A percentile compares a stretch with the other conserved stretches of the same genome.
These are phyloP conservation scores for Lachancea waltii DNA, from an alignment of 805 yeast species.

Conservation along the genomic window DNA sequence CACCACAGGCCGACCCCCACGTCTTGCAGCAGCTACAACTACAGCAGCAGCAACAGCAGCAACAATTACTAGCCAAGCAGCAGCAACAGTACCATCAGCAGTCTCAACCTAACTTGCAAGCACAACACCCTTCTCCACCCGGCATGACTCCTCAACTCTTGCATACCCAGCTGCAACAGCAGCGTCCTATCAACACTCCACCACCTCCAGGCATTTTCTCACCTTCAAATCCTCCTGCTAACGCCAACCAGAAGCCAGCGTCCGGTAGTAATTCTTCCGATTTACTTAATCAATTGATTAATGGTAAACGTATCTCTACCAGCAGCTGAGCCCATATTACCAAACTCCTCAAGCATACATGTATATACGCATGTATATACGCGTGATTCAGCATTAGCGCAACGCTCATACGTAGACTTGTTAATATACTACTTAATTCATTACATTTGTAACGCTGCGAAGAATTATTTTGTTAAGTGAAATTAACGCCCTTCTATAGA, in stretches of 20 bases:
- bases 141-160: conserved; percentile 24
- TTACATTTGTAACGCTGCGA: background rate
- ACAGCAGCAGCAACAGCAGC: conserved; percentile 28
- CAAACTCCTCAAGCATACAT: background rate
- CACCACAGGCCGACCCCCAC: conserved; percentile 17
- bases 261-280: conserved; percentile 54
- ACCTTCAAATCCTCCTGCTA: conserved; percentile 10
- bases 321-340: conserved; percentile 9
- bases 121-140: conserved; percentile 16
- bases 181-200: conserved; percentile 45
- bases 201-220: conserved; percentile 69
- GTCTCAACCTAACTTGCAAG: conserved; percentile 3
- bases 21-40: conserved; percentile 18
- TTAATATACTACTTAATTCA: background rate
- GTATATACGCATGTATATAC: conserved; percentile 2
- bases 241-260: conserved; percentile 3
- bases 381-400: background rate
- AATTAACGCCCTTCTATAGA: too few species aligned
- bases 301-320: conserved; percentile 53
- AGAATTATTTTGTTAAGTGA: background rate
- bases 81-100: conserved; percentile 8
- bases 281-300: conserved; percentile 75
- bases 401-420: conserved; percentile 4
- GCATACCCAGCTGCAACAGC: conserved; percentile 32
- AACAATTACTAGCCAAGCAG: conserved; percentile 16